Base-by-base conservation (phyloP, 2,329 filamentous ascomycete species). In the Penicillium nordicum region DNA sequence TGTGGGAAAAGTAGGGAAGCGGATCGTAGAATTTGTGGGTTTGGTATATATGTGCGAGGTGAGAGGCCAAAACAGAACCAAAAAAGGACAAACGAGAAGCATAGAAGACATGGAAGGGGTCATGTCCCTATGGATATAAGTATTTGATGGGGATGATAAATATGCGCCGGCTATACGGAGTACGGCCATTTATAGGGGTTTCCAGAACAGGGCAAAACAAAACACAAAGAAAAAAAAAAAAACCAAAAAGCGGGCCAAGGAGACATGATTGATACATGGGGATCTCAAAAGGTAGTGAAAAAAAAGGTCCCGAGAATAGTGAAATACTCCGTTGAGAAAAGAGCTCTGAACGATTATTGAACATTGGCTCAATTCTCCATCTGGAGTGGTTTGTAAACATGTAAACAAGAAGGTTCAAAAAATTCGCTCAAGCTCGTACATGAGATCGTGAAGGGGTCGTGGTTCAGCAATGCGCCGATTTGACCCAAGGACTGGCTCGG, bases 351-450 rank as follows among this genome's bases (percentile, higher is more conserved):
- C 36, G 10, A 36, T 21, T 29, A 14, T 25, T 32, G 27, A 10
- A 32, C 27, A 12, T 32, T 9, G n/a, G 51, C 43, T 53, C 44
- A 46, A 23, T 18, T 38, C 47, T 46, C 41, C 37, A 34, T 25
- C 51, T 53, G 62, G 58, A 38, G 58, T 57, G 54, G 54, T 55
- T 55, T 40, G 41, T 55, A 55, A 65, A 61, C 47, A 50, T 66
- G 61, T 64, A 58, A 62, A 66, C 60, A 68, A 70, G 63, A 66
- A 66, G 57, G 50, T 43, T 55, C 57, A 59, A 63, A 67, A 68
- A 71, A 63, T 67, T 65, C 69, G 69, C 71, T 70, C 67, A 70
- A 65, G 68, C 69, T 73, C 71, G 68, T 74, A 72, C 67, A 73
- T 70, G 62, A 59, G 62, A 63, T 74, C 69, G 66, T 73, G 63